Conservation (phyloP, 2,329 filamentous ascomycete genomes). For the Tympanopsis confertula region DNA sequence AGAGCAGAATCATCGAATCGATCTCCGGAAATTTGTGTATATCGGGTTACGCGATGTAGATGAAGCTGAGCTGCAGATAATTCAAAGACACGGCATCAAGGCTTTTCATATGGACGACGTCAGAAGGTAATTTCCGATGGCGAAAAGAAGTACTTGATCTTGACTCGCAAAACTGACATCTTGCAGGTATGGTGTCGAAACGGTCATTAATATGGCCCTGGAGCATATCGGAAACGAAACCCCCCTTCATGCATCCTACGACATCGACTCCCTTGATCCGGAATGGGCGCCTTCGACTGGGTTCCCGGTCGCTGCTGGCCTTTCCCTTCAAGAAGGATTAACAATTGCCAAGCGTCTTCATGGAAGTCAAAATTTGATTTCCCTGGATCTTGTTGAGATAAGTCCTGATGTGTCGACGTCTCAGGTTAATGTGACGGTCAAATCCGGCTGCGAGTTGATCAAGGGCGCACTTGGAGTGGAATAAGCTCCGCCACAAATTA, state of each 20-base stretch:
- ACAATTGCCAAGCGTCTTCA: constrained; percentile 88
- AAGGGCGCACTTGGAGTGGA: constrained; percentile 84
- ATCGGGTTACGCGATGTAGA: constrained; percentile 93
- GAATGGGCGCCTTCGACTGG: constrained; percentile 94
- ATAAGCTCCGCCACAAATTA: too few species aligned
- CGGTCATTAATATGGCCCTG: constrained; percentile 96
- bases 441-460: constrained; percentile 82
- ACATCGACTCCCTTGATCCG: constrained; percentile 91
- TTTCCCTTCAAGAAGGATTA: constrained; percentile 89
- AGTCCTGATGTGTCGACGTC: constrained; percentile 51
- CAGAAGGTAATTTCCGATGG: too few species aligned
- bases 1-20: constrained; percentile 56
- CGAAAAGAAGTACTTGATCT: too few species aligned
- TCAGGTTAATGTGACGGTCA: constrained; percentile 74
- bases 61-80: constrained; percentile 80
- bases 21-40: constrained; percentile 80
- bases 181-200: constrained; percentile 86
- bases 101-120: constrained; percentile 98
- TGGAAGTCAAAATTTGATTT: constrained; percentile 65
- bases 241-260: constrained; percentile 92
- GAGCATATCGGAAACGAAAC: constrained; percentile 89
- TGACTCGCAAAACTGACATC: too few species aligned
- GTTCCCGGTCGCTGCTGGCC: constrained; percentile 81
- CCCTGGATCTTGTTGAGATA: constrained; percentile 74
- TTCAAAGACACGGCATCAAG: constrained; percentile 80